These are phyloP conservation scores for Emericellopsis terricola DNA, from an alignment of 495 filamentous ascomycete genomes.

Conservation along the genomic window DNA sequence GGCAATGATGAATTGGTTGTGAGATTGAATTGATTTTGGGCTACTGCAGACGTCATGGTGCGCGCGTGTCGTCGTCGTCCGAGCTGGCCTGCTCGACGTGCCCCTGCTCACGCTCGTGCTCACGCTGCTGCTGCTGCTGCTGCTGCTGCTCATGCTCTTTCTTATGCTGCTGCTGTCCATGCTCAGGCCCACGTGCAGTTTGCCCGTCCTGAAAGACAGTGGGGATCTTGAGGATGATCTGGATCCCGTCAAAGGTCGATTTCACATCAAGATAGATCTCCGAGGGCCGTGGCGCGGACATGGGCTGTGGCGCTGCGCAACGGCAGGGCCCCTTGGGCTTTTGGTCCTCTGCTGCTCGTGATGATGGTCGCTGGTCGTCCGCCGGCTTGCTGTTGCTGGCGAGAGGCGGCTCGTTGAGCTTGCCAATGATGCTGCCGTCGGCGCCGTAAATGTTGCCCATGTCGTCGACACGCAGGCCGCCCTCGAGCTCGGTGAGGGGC, in stretches of 20 bases:
- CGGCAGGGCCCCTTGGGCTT: slow-evolving; percentile 1
- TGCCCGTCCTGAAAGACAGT: slow-evolving; percentile 27
- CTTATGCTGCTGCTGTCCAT: no score
- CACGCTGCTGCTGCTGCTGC: no score
- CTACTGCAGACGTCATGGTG: no score
- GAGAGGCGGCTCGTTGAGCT: slow-evolving; percentile 22
- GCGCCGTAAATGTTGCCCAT: slow-evolving; percentile 26
- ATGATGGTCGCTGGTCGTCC: slow-evolving; percentile 6
- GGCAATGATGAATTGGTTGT: no score
- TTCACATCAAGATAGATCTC: slow-evolving; percentile 34
- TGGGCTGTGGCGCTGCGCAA: no score
- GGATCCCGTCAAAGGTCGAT: slow-evolving; percentile 30
- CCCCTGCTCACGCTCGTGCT: no score
- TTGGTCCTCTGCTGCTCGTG: slow-evolving; percentile 3
- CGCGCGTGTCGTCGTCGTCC: no score
- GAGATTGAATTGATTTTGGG: no score
- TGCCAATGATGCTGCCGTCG: slow-evolving; percentile 23
- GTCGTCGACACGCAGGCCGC: slow-evolving; percentile 24
- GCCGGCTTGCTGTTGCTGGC: slow-evolving; percentile 12
- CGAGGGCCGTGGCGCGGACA: slow-evolving; percentile 17
- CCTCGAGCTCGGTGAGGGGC: slow-evolving; percentile 13
- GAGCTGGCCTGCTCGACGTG: no score
- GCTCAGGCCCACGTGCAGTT: no score
- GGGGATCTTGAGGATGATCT: slow-evolving; percentile 30
- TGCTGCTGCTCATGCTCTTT: no score